Percentiles rank a stretch among this genome's conserved stretches.
phyloP scores from a whole-genome alignment of 2,329 filamentous ascomycete species.

The Alternaria longipes region DNA sequence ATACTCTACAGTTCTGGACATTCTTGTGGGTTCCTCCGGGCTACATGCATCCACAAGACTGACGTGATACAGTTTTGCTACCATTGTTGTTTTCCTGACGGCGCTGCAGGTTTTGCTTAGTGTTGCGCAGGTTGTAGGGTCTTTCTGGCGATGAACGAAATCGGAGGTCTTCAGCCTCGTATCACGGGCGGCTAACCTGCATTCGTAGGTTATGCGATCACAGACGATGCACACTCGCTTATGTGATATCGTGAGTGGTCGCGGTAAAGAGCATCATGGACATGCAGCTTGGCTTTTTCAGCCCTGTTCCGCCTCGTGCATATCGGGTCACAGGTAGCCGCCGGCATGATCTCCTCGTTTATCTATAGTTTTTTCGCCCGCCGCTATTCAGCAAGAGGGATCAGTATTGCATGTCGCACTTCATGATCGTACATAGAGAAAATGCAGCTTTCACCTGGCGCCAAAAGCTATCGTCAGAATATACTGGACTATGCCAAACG shows the following conservation, averaged over 20 bases:
- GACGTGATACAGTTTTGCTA: conserved; percentile 26
- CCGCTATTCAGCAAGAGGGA: neutral
- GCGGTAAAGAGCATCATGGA: neutral
- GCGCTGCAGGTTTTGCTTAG: conserved; percentile 30
- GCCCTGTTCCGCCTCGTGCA: neutral
- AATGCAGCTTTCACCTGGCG: conserved; percentile 8
- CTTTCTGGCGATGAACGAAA: conserved; percentile 16
- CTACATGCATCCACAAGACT: neutral
- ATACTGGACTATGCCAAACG: conserved; percentile 12
- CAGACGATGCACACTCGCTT: neutral
- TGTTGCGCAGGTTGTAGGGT: conserved; percentile 30
- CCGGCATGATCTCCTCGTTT: too few relatives aligned
- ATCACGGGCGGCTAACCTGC: neutral
- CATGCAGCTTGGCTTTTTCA: neutral
- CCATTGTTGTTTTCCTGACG: conserved; percentile 29
- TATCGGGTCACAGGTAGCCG: neutral
- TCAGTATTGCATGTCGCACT: neutral
- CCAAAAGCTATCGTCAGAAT: conserved; percentile 5
- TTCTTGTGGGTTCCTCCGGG: neutral
- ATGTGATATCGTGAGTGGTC: neutral
- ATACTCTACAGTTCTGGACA: neutral
- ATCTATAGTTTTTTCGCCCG: neutral
- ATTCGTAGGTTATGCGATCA: neutral
- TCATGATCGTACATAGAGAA: neutral
- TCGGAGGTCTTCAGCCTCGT: neutral